These are phyloP conservation scores for Westerdykella aurantiaca DNA, from an alignment of 2,329 filamentous ascomycete genomes.

Conservation along the genomic window DNA sequence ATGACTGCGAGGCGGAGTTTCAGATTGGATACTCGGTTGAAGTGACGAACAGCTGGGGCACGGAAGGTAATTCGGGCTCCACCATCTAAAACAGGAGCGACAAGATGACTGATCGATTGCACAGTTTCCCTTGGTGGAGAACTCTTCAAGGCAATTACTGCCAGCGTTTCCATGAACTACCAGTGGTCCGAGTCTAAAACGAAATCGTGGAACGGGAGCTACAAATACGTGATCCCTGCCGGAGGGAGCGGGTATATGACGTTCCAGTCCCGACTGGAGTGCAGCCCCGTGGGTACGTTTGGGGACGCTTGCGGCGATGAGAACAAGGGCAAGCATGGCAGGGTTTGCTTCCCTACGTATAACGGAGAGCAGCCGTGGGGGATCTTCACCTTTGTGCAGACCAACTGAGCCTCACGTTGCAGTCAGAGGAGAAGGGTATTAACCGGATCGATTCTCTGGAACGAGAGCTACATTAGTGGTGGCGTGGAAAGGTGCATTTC, in stretches of 20 bases:
- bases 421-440: no score
- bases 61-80: neutral
- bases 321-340: neutral
- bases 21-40: neutral
- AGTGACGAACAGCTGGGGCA: neutral
- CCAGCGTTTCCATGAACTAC: neutral
- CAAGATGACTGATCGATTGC: neutral
- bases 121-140: neutral
- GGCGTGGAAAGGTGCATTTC: no score
- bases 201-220: neutral
- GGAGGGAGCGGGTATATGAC: neutral
- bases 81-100: neutral
- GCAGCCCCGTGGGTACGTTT: neutral
- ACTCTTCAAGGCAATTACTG: neutral
- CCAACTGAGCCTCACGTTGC: neutral
- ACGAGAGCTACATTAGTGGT: no score
- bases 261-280: neutral
- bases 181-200: neutral
- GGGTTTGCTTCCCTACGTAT: neutral
- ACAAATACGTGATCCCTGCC: neutral
- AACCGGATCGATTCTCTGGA: no score
- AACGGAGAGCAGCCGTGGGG: neutral
- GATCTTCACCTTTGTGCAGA: neutral
- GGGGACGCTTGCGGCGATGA: neutral
- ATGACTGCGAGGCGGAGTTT: neutral